Evolutionary conservation across 768 basidiomycete species (phyloP).

Genomic region (Mycena crocata): DNA sequence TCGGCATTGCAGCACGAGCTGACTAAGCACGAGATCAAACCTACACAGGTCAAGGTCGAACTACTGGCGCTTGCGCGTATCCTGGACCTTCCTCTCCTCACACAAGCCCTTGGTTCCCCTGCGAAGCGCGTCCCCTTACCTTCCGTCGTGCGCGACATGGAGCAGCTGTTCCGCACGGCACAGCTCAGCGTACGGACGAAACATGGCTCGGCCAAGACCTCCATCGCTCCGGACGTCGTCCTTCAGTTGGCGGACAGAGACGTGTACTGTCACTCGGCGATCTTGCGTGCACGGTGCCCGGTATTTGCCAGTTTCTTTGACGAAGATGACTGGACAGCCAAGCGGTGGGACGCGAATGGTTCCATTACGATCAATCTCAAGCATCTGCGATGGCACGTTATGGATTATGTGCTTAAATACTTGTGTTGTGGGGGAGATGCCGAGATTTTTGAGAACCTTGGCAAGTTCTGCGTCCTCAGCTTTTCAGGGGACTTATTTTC

Average conservation of each 20-base stretch:
- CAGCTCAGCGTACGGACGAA: constrained; percentile 36
- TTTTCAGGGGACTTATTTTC: constrained; percentile 13
- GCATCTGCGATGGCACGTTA: constrained; percentile 79
- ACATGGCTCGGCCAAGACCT: constrained; percentile 23
- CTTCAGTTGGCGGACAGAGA: constrained; percentile 75
- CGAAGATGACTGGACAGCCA: constrained; percentile 82
- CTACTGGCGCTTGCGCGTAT: constrained; percentile 67
- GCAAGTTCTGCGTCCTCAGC: constrained; percentile 50
- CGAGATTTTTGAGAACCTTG: constrained; percentile 78
- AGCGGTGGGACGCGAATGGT: constrained; percentile 65
- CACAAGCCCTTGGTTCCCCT: constrained; percentile 65
- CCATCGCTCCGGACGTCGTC: constrained; percentile 73
- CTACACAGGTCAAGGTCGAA: constrained; percentile 68
- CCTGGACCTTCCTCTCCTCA: constrained; percentile 68
- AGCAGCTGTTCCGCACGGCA: constrained; percentile 57
- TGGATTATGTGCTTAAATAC: constrained; percentile 81
- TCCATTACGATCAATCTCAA: constrained; percentile 72
- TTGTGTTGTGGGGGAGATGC: constrained; percentile 78
- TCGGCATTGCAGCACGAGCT: constrained; percentile 55
- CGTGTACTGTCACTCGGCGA: constrained; percentile 74
- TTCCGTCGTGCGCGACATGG: constrained; percentile 64
- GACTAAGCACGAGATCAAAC: constrained; percentile 52
- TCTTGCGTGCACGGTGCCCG: constrained; percentile 85
- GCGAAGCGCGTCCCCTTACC: constrained; percentile 65
- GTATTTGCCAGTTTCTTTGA: constrained; percentile 90